Conservation (phyloP, 495 filamentous ascomycete species). For the Penicillium salamii region DNA sequence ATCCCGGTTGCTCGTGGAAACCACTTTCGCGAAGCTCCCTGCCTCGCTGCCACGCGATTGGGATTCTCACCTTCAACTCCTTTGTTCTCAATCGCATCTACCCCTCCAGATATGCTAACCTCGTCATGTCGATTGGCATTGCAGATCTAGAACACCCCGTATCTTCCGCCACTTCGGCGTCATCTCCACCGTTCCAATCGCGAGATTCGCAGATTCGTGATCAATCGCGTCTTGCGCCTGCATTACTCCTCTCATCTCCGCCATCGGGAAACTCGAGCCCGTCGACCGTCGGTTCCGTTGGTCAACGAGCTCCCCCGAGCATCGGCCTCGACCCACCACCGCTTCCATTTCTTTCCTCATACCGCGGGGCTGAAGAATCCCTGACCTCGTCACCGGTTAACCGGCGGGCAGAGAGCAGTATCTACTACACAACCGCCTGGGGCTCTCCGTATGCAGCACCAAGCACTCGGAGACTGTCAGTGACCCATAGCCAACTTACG, state of each 20-base stretch:
- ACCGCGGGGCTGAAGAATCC: conserved; percentile 35
- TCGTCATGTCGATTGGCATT: conserved; percentile 10
- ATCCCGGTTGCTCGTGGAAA: background rate
- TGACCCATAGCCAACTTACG: conserved; percentile 42
- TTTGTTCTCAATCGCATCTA: conserved; percentile 5
- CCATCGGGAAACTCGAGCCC: conserved; percentile 41
- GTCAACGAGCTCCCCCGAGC: conserved; percentile 29
- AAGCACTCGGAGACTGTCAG: conserved; percentile 46
- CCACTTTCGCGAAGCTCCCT: background rate
- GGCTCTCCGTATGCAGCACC: conserved; percentile 68
- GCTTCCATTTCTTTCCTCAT: conserved; percentile 34
- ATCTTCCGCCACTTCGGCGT: conserved; percentile 41
- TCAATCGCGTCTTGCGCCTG: conserved; percentile 31
- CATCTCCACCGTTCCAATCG: conserved; percentile 35
- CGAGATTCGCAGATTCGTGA: conserved; percentile 30
- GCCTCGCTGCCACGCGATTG: conserved; percentile 22
- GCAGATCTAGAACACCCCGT: conserved; percentile 42
- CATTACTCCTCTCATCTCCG: conserved; percentile 32
- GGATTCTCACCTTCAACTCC: conserved; percentile 5
- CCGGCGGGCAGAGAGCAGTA: conserved; percentile 41
- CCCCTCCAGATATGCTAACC: conserved; percentile 18
- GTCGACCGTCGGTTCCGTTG: conserved; percentile 36
- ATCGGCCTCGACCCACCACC: conserved; percentile 31
- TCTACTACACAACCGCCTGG: conserved; percentile 67
- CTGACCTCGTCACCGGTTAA: conserved; percentile 42